phyloP scores from a whole-genome alignment of 768 basidiomycete genomes.

The Mycena epipterygia region DNA sequence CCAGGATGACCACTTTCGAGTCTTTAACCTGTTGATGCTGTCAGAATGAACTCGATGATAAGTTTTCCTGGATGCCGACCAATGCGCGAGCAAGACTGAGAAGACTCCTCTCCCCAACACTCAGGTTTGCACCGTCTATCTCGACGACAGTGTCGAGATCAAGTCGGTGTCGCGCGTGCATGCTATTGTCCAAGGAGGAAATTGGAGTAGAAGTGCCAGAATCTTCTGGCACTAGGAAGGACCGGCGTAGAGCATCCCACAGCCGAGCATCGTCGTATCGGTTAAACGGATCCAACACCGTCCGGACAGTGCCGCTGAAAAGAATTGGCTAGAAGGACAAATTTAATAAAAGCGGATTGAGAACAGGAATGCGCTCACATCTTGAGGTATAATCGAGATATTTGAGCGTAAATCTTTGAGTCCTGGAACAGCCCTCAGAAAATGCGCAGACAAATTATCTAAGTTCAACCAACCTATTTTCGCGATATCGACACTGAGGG shows the following conservation, averaged over 20 bases:
- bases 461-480: constrained; percentile 61
- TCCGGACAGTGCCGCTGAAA: constrained; percentile 72
- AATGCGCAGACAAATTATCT: not conserved
- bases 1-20: constrained; percentile 80
- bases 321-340: constrained; percentile 58
- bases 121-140: constrained; percentile 81
- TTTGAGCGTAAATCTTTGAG: constrained; percentile 71
- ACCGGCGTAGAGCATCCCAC: constrained; percentile 81
- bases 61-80: constrained; percentile 75
- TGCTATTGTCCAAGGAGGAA: constrained; percentile 65
- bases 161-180: constrained; percentile 63
- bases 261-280: constrained; percentile 73
- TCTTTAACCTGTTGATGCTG: constrained; percentile 80
- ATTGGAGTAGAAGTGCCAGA: constrained; percentile 60
- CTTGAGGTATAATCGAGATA: constrained; percentile 78
- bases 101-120: constrained; percentile 78
- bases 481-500: constrained; percentile 71
- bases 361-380: constrained; percentile 53
- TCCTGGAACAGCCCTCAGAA: constrained; percentile 6
- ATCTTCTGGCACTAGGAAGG: constrained; percentile 57
- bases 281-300: constrained; percentile 71
- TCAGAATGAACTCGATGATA: constrained; percentile 79
- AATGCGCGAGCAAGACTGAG: constrained; percentile 86
- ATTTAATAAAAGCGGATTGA: not conserved
- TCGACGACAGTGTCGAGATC: constrained; percentile 84